Base-by-base conservation (phyloP, 163 green algal genomes). In the Scenedesmus sp. region DNA sequence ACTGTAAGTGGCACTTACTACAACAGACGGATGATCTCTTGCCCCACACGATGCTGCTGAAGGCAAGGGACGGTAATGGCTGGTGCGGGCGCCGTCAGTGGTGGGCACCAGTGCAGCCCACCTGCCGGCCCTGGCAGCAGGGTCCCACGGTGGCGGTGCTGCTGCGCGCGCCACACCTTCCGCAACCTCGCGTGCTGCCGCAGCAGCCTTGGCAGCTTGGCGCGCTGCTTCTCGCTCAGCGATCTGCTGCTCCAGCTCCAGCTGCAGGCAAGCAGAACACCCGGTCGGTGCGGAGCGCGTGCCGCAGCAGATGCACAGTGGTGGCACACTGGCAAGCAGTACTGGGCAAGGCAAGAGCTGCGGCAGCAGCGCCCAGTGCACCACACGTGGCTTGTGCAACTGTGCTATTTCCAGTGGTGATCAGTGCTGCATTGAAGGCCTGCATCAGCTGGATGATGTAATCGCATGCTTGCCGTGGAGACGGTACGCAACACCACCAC, bases 71-170 rank as follows among this genome's bases (percentile, higher is more conserved):
- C 1, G 16, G 30, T n/a, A 42, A 13, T 5, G 20, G n/a, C 33
- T 42, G 72, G 18, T 26, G 72, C 72, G 18, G 3, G 33, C 72
- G 30, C 72, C n/a, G n/a, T n/a, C n/a, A n/a, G 10, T 22, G 20
- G 51, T 3, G 7, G 51, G 12, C 12, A 18, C 51, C 7, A 61
- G 51, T 22, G 51, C 51, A 61, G 51, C 51, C 72, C 33, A 81
- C 43, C 84, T 81, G 16, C 37, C 56, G 30, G 86, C 86, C 33
- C 83, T 76, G 46, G 83, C 88, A 42, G 79, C 88, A 18, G 83
- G 82, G 61, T 94, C 91, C 91, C 91, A 94, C 1, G 91, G 88
- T 59, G 81, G 79, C 40, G 88, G 91, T 30, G 88, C 88, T 44
- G 83, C 87, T 24, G 80, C 84, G 2, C 70, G 80, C 2, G 76